Evolutionary conservation across 1,284 basidiomycete genomes (phyloP).

Genomic region (Heliocybe sulcata): DNA sequence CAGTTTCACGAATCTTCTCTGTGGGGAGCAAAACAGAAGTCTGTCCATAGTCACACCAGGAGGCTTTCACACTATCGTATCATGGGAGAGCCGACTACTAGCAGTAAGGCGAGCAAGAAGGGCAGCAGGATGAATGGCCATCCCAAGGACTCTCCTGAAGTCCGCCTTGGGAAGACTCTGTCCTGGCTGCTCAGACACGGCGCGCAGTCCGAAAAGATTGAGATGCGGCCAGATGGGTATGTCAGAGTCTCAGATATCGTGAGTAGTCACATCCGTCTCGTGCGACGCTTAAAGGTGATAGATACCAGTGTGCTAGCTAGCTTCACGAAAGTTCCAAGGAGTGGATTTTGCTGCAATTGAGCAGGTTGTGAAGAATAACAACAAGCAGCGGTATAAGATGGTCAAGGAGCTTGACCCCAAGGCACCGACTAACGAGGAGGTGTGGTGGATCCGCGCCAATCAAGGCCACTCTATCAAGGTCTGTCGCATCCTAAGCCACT

Average conservation of each 20-base stretch:
- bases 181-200: constrained; percentile 85
- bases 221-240: constrained; percentile 76
- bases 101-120: constrained; percentile 5
- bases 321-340: constrained; percentile 41
- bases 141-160: constrained; percentile 40
- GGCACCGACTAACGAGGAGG: constrained; percentile 23
- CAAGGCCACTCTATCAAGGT: constrained; percentile 91
- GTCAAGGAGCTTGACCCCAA: constrained; percentile 44
- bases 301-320: constrained; percentile 31
- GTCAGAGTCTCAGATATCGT: constrained; percentile 71
- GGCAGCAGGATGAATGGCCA: constrained; percentile 37
- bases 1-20: too few species aligned
- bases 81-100: too few species aligned
- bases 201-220: constrained; percentile 66
- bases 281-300: constrained; percentile 15
- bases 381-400: constrained; percentile 75
- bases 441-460: constrained; percentile 88
- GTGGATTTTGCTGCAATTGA: constrained; percentile 55
- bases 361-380: constrained; percentile 67
- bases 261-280: constrained; percentile 21
- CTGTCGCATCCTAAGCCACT: too few species aligned
- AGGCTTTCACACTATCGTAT: too few species aligned
- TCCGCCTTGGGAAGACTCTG: constrained; percentile 68
- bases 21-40: too few species aligned
- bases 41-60: too few species aligned